A percentile compares a stretch with the other conserved stretches of the same genome.
phyloP scores from a whole-genome alignment of 2,329 filamentous ascomycete genomes.

The Emmonsia crescens region DNA sequence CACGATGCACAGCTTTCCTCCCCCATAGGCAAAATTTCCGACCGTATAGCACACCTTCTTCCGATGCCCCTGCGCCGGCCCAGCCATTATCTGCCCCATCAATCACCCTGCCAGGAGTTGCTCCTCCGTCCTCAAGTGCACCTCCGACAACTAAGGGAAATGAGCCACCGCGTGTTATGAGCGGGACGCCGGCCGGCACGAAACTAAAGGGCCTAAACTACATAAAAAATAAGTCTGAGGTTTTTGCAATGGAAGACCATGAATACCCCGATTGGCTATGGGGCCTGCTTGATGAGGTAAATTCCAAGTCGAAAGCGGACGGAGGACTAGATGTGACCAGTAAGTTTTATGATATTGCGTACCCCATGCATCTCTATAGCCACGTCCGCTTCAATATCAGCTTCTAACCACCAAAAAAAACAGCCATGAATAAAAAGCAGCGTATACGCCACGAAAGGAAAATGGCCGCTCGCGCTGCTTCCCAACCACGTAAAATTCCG shows the following conservation, averaged over 20 bases:
- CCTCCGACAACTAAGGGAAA: neutral
- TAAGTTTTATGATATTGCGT: slow-evolving; percentile 6
- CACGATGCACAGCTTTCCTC: slow-evolving; percentile 23
- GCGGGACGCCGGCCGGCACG: slow-evolving; percentile 31
- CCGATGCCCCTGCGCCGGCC: slow-evolving; percentile 8
- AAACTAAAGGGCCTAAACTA: slow-evolving; percentile 35
- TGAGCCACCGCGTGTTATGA: slow-evolving; percentile 18
- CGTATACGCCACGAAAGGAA: slow-evolving; percentile 38
- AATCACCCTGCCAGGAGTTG: slow-evolving; percentile 7
- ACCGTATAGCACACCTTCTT: slow-evolving; percentile 24
- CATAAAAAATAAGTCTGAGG: slow-evolving; percentile 36
- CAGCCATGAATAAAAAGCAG: slow-evolving; percentile 39
- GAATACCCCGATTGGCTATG: slow-evolving; percentile 42
- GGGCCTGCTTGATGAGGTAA: slow-evolving; percentile 30
- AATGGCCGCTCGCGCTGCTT: slow-evolving; percentile 31
- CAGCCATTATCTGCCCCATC: slow-evolving; percentile 4
- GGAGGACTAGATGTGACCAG: slow-evolving; percentile 25
- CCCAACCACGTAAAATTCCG: slow-evolving; percentile 32
- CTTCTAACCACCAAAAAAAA: slow-evolving; percentile 12
- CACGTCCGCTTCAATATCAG: neutral
- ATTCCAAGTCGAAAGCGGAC: slow-evolving; percentile 19
- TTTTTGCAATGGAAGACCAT: slow-evolving; percentile 35
- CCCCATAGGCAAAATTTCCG: slow-evolving; percentile 18
- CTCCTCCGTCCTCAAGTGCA: slow-evolving; percentile 9
- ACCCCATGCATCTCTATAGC: neutral